A percentile compares a stretch with the other conserved stretches of the same genome.
Evolutionary conservation across 331 rosid species (phyloP).

Genomic region (Saraca asoca): DNA sequence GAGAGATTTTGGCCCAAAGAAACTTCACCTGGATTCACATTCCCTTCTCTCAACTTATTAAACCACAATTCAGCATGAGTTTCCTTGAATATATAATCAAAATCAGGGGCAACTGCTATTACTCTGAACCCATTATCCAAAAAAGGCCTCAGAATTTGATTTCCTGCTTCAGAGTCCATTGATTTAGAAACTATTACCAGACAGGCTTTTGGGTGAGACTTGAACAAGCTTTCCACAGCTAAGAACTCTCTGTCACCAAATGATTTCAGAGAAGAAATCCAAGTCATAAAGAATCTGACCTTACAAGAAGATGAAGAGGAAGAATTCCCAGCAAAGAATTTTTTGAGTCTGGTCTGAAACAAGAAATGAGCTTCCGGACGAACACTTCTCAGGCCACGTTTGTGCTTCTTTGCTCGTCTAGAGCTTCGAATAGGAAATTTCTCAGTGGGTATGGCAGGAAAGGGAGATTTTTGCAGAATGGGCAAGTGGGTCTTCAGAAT

Average conservation of each 20-base stretch:
- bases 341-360: conserved; percentile 49
- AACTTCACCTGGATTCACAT: conserved; percentile 75
- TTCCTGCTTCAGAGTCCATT: conserved; percentile 61
- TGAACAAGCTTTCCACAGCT: conserved; percentile 74
- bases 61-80: conserved; percentile 81
- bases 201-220: conserved; percentile 69
- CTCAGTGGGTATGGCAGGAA: not conserved
- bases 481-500: conserved; percentile 36
- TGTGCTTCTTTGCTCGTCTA: conserved; percentile 44
- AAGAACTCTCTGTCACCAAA: conserved; percentile 67
- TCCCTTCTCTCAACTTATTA: conserved; percentile 50
- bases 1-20: conserved; percentile 89
- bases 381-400: conserved; percentile 54
- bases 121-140: conserved; percentile 46
- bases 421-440: conserved; percentile 20
- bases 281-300: conserved; percentile 77
- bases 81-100: conserved; percentile 58
- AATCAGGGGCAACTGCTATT: conserved; percentile 71
- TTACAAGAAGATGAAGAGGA: conserved; percentile 46
- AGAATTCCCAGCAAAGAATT: conserved; percentile 48
- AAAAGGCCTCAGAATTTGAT: conserved; percentile 55
- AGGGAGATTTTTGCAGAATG: conserved; percentile 29
- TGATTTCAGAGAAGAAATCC: conserved; percentile 71
- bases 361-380: conserved; percentile 23
- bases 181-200: conserved; percentile 74